These are phyloP conservation scores for Grosmannia clavigera DNA, from an alignment of 2,329 filamentous ascomycete genomes.

Conservation along the genomic window DNA sequence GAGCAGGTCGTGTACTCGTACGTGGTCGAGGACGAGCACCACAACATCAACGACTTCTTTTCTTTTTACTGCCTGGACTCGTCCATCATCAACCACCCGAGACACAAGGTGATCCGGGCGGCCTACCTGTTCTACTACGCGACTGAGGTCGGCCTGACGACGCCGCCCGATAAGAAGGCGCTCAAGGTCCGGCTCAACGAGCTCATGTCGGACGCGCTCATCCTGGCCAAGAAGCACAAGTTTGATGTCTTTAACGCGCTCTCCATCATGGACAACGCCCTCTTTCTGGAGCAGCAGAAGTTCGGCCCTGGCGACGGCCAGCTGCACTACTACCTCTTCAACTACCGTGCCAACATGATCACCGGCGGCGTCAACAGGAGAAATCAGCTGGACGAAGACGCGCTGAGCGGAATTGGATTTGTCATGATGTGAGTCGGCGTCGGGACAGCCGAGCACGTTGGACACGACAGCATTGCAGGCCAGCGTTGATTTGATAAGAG, in stretches of 20 bases:
- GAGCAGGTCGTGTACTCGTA: slow-evolving; percentile 91
- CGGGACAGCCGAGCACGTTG: neutral
- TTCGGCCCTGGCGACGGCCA: slow-evolving; percentile 92
- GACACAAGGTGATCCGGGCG: slow-evolving; percentile 69
- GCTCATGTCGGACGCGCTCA: slow-evolving; percentile 73
- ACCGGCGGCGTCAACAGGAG: slow-evolving; percentile 69
- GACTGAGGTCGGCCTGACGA: slow-evolving; percentile 60
- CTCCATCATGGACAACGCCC: slow-evolving; percentile 81
- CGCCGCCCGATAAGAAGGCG: slow-evolving; percentile 38
- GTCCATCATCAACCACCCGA: slow-evolving; percentile 71
- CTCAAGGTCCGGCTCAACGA: slow-evolving; percentile 71
- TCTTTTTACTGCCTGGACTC: slow-evolving; percentile 95
- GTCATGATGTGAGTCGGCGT: slow-evolving; percentile 46
- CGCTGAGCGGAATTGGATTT: slow-evolving; percentile 77
- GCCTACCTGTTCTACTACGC: slow-evolving; percentile 98
- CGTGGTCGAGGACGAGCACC: slow-evolving; percentile 65
- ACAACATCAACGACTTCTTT: slow-evolving; percentile 90
- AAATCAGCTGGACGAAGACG: slow-evolving; percentile 65
- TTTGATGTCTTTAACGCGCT: slow-evolving; percentile 98
- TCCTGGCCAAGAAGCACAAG: slow-evolving; percentile 68
- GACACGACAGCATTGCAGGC: neutral
- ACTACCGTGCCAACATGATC: slow-evolving; percentile 83
- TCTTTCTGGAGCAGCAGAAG: slow-evolving; percentile 89
- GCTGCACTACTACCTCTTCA: slow-evolving; percentile 95
- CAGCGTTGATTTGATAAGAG: neutral